phyloP scores from a whole-genome alignment of 2,329 filamentous ascomycete species.

The Chrysoporthe puriensis region DNA sequence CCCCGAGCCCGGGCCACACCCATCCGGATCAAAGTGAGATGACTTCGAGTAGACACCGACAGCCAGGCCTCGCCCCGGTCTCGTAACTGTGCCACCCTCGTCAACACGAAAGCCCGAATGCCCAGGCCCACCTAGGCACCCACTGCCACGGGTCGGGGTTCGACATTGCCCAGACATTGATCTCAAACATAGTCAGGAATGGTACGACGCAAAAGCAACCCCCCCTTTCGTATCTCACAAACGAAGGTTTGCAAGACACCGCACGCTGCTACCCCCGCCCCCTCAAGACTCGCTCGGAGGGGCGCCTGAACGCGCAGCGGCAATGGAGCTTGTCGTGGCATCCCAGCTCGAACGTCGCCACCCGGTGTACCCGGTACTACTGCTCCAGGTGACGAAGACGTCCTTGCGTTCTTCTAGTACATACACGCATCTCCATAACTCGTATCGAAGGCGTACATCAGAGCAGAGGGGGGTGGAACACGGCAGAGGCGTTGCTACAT shows the following conservation, averaged over 20 bases:
- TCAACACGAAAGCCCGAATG: neutral
- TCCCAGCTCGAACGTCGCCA: neutral
- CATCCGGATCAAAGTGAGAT: neutral
- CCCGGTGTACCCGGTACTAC: neutral
- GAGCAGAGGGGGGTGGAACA: neutral
- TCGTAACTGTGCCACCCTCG: neutral
- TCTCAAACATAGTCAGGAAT: too few relatives aligned
- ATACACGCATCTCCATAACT: neutral
- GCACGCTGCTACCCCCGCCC: neutral
- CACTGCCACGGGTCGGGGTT: too few relatives aligned
- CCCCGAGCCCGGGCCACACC: too few relatives aligned
- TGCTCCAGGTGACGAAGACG: neutral
- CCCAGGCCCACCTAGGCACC: neutral
- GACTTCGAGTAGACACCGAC: neutral
- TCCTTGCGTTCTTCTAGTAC: neutral
- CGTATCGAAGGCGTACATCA: too few relatives aligned
- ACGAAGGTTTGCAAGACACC: neutral
- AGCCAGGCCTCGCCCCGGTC: neutral
- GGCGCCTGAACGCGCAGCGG: neutral
- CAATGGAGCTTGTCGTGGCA: neutral
- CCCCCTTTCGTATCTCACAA: too few relatives aligned
- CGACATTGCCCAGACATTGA: too few relatives aligned
- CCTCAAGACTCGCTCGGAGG: neutral
- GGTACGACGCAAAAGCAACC: too few relatives aligned
- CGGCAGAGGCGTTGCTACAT: neutral